Evolutionary conservation across 108 stramenopile genomes (phyloP).

Genomic region (Craspedostauros australis): DNA sequence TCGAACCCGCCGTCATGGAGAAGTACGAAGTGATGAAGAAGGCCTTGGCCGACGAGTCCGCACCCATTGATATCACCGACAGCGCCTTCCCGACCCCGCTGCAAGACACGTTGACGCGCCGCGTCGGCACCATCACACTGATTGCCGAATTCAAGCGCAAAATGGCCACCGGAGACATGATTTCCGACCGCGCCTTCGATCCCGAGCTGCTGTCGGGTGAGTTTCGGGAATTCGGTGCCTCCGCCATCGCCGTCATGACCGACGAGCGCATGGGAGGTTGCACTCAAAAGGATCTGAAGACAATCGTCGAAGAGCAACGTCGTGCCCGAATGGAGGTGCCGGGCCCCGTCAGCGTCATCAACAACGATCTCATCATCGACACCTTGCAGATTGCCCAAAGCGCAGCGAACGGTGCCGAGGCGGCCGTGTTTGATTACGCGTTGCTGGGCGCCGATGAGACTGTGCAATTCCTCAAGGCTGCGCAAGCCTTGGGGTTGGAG

Average conservation of each 20-base stretch:
- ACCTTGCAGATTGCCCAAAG: conserved; percentile 75
- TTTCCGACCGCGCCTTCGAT: conserved; percentile 27
- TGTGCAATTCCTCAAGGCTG: conserved; percentile 33
- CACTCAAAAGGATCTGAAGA: conserved; percentile 52
- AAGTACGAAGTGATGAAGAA: conserved; percentile 49
- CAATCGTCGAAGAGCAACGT: conserved; percentile 64
- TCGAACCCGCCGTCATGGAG: conserved; percentile 59
- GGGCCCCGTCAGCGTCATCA: conserved; percentile 72
- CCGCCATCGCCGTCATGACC: conserved; percentile 69
- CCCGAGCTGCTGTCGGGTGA: conserved; percentile 43
- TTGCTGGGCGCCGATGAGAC: conserved; percentile 46
- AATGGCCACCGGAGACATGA: not conserved
- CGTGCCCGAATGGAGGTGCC: conserved; percentile 63
- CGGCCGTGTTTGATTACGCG: conserved; percentile 38
- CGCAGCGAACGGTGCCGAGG: conserved; percentile 48
- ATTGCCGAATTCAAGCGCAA: conserved; percentile 88
- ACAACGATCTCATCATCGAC: conserved; percentile 74
- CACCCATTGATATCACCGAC: not conserved
- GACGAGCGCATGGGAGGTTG: conserved; percentile 80
- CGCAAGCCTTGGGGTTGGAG: conserved; percentile 47
- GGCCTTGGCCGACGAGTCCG: conserved; percentile 7
- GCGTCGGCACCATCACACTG: conserved; percentile 78
- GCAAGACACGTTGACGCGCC: conserved; percentile 59
- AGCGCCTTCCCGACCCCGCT: conserved; percentile 22
- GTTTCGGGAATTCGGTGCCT: conserved; percentile 82